Base-by-base conservation (phyloP, 257 asterid species). In the Gentiana dahurica region DNA sequence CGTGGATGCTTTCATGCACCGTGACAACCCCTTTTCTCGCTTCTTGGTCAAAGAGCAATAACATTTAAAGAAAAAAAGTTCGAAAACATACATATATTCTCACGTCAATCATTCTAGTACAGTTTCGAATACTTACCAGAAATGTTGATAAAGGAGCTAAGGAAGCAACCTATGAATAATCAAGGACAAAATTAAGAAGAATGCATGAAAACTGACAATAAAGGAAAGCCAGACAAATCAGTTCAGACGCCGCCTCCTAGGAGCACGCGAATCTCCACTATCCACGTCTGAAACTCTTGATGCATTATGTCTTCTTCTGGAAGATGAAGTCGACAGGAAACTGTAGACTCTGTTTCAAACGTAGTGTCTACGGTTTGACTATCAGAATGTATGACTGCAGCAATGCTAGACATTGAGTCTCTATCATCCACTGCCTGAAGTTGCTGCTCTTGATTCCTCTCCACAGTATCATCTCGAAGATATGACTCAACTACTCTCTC, bases 341-440 rank as follows among this genome's bases (percentile, higher is more conserved):
- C 94, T 0, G 78, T 85, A 24, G 99, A 92, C 66, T 88, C 95
- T 15, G 83, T 88, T 62, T 92, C 99, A 8, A 86, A 65, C 2
- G 95, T 93, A 45, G 86, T 92, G 51, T 92, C 99, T 55, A 88
- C 66, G 1, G 99, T 92, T 58, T 85, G 95, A 61, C 95, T 83
- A 82, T 89, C 99, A 0, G 99, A 92, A 54, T 88, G 99, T 71
- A 92, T 88, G 36, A 83, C 95, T 51, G 99, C 99, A 50, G 99
- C 99, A 56, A 92, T 85, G 70, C 99, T 92, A 2, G 99, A 92
- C 7, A 88, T 73, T 0, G 97, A 88, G 62, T 85, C 95, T 76
- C 99, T 74, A 55, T 92, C 99, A 36, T 89, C 95, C 6, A 76
- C 79, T 0, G 78, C 86, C 32, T 73, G 74, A 12, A 67, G 67